Evolutionary conservation across 2,329 filamentous ascomycete genomes (phyloP), one percentile per base, ranked within the genome.

Genomic region (Furcasterigmium furcatum): DNA sequence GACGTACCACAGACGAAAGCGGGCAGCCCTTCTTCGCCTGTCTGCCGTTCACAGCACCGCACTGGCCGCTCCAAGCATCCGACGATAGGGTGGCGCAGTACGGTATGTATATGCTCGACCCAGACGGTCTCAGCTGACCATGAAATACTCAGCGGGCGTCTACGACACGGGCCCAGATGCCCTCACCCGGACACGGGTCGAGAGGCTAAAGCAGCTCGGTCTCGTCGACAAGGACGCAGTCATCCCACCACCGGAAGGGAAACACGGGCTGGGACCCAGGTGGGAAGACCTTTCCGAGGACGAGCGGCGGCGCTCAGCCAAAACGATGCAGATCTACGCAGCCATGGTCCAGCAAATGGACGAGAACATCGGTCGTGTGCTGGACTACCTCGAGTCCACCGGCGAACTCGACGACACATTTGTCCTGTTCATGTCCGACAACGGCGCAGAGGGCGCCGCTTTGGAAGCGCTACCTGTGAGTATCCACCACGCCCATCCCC

Each of bases 291-390:
- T 46, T 35, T 27, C 46, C 10, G 29, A 25, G 10, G 18, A 20
- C 5, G 53, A 53, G 13, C 50, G 55, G 16, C 51, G 54, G 14
- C 43, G 46, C 10, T 60, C 60, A 2, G 53, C 56, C 6, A 49
- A 60, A 13, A 55, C 55, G 27, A 66, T 67, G 63, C 61, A 80
- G 50, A 69, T 75, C 9, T 81, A 74, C 45, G 76, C 77, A 0
- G 78, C 67, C 1, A 80, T 82, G 76, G 76, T 80, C 10, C 75
- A 80, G 46, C 67, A 68, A 42, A 79, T 80, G 44, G 77, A 80
- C 46, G 55, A 60, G 35, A 73, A 76, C 41, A 69, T 80, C 13
- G 77, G 76, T 30, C 72, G 73, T 40, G 72, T 79, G 4, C 62
- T 78, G 27, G 59, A 74, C 35, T 72, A 78, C 45, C 67, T 80